phyloP scores from a whole-genome alignment of 257 asterid genomes.

The Fraxinus pennsylvanica region DNA sequence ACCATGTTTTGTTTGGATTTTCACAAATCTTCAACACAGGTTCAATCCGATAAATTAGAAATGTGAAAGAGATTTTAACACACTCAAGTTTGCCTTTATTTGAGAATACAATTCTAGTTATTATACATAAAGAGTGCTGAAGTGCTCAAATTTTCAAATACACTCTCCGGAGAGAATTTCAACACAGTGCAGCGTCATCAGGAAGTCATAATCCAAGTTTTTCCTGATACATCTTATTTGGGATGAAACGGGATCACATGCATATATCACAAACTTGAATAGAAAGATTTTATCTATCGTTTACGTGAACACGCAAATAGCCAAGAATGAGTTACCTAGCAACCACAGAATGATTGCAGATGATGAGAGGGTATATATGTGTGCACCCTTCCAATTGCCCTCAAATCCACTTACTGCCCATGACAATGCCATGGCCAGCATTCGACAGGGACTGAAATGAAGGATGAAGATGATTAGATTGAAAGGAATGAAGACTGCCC shows the following conservation, averaged over 20 bases:
- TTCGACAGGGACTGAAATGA: constrained; percentile 36
- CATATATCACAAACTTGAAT: not conserved
- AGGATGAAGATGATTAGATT: constrained; percentile 29
- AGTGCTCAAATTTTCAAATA: not conserved
- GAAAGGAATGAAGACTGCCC: constrained; percentile 36
- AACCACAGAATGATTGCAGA: constrained; percentile 20
- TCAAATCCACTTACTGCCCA: constrained; percentile 30
- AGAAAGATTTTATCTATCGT: not conserved
- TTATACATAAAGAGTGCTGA: not conserved
- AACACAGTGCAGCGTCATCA: not conserved
- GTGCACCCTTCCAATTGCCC: constrained; percentile 12
- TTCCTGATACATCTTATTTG: not conserved
- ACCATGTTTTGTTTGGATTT: too few species aligned
- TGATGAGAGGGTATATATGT: not conserved
- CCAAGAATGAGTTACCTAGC: constrained; percentile 80
- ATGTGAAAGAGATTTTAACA: not conserved
- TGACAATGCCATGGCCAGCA: constrained; percentile 42
- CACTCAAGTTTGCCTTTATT: not conserved
- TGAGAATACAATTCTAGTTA: not conserved
- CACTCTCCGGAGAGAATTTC: not conserved
- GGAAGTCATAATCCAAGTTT: not conserved
- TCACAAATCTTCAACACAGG: too few species aligned
- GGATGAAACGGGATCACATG: not conserved
- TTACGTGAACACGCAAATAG: constrained; percentile 32
- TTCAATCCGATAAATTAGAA: not conserved